Evolutionary conservation across 164 flowering plant species (phyloP).

Genomic region (grape (Vitis vinifera)): ASM3070453v1 NC_081816.1:2012501-2013000

Average conservation of each 20-base stretch:
- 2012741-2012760: not conserved
- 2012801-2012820: no score
- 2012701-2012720: constrained; percentile 49
- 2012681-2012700: constrained; percentile 54
- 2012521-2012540: constrained; percentile 41
- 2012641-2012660: constrained; percentile 56
- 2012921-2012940: constrained; percentile 69
- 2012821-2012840: no score
- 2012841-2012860: not conserved
- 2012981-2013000: constrained; percentile 77
- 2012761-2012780: not conserved
- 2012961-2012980: constrained; percentile 79
- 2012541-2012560: constrained; percentile 34
- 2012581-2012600: constrained; percentile 60
- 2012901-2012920: constrained; percentile 52
- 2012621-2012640: constrained; percentile 58
- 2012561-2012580: constrained; percentile 62
- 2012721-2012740: constrained; percentile 56
- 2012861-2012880: not conserved
- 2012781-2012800: no score
- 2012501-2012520: constrained; percentile 20
- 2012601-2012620: constrained; percentile 59
- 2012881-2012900: not conserved
- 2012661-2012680: constrained; percentile 45
- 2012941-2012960: constrained; percentile 60